A percentile compares a stretch with the other conserved stretches of the same genome.
These are phyloP conservation scores for Piloderma croceum DNA, from an alignment of 768 basidiomycete species.

Conservation along the genomic window DNA sequence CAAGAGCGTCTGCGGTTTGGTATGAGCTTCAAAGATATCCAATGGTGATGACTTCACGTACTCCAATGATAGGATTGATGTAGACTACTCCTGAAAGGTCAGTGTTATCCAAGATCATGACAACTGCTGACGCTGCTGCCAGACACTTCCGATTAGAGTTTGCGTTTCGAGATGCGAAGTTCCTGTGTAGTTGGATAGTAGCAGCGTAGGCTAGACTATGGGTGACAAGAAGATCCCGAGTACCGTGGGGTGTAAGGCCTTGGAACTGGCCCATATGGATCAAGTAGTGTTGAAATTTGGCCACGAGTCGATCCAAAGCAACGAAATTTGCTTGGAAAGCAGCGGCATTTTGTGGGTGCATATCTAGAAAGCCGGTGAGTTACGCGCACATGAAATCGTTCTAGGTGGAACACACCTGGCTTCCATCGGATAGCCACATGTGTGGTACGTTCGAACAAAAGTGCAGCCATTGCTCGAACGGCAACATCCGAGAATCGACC, in stretches of 20 bases:
- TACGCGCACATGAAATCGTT: constrained; percentile 18
- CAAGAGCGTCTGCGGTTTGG: not conserved
- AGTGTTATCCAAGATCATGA: constrained; percentile 35
- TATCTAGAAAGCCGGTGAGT: constrained; percentile 25
- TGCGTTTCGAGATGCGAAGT: constrained; percentile 36
- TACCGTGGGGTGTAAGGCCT: constrained; percentile 18
- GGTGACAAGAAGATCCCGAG: constrained; percentile 36
- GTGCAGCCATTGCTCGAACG: constrained; percentile 21
- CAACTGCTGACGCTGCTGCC: constrained; percentile 34
- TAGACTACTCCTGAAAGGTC: constrained; percentile 35
- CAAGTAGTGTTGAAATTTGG: constrained; percentile 32
- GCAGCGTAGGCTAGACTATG: constrained; percentile 46
- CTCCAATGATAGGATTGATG: constrained; percentile 36
- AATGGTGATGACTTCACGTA: not conserved
- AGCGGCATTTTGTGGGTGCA: constrained; percentile 35
- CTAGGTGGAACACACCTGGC: constrained; percentile 33
- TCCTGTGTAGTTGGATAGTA: constrained; percentile 46
- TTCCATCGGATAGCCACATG: constrained; percentile 22
- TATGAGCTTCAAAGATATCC: not conserved
- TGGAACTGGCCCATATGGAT: constrained; percentile 28
- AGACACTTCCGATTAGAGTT: constrained; percentile 29
- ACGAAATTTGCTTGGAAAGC: constrained; percentile 40
- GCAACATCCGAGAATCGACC: constrained; percentile 21
- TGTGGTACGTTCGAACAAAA: constrained; percentile 32
- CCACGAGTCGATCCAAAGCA: constrained; percentile 42